Conservation (phyloP, 208 protist species). For the Leishmania lainsoni region DNA sequence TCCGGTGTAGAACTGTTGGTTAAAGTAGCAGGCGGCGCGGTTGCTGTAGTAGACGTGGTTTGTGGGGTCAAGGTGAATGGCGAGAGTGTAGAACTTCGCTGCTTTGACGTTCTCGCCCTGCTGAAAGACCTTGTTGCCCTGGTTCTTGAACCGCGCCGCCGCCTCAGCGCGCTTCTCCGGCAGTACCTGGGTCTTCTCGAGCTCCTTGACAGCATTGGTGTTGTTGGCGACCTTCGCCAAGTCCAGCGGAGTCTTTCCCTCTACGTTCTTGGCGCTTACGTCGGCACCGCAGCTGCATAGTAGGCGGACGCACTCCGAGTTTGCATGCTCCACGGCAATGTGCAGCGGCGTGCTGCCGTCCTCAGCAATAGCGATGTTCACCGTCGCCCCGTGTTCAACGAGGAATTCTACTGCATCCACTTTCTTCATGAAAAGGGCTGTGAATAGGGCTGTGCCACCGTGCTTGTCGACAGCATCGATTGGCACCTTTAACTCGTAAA, state of each 20-base stretch:
- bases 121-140: conserved; percentile 91
- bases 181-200: conserved; percentile 57
- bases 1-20: conserved; percentile 75
- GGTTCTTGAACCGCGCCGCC: conserved; percentile 75
- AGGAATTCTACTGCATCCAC: conserved; percentile 81
- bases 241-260: conserved; percentile 56
- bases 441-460: conserved; percentile 86
- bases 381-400: conserved; percentile 82
- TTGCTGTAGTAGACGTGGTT: conserved; percentile 94
- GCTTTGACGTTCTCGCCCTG: conserved; percentile 90
- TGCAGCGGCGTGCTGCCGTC: conserved; percentile 87
- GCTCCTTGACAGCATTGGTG: conserved; percentile 56
- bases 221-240: conserved; percentile 56
- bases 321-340: conserved; percentile 81
- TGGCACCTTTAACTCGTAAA: conserved; percentile 83
- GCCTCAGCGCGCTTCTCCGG: conserved; percentile 60
- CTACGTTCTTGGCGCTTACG: conserved; percentile 56
- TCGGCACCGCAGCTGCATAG: conserved; percentile 77
- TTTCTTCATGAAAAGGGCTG: conserved; percentile 85
- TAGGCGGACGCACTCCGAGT: conserved; percentile 71
- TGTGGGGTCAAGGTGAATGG: conserved; percentile 84
- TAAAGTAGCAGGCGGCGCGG: conserved; percentile 91
- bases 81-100: conserved; percentile 91
- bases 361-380: conserved; percentile 51
- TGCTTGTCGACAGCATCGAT: conserved; percentile 74